Base-by-base conservation (phyloP, 2,329 filamentous ascomycete species). In the Claviceps paspali region DNA sequence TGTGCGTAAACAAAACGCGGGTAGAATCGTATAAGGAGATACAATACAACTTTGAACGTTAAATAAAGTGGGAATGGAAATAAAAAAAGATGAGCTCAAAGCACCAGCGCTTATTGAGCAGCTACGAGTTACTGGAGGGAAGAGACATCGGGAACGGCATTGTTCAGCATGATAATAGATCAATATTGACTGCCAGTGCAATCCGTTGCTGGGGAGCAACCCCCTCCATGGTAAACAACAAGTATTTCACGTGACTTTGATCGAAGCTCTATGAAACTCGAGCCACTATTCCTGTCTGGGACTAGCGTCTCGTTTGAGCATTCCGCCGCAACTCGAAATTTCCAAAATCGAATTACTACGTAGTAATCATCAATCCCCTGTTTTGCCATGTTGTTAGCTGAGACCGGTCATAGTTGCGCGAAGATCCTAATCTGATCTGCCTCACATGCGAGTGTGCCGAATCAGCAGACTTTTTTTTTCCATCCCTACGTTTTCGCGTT, bases 151-250 rank as follows among this genome's bases (percentile, higher is more conserved):
- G 49, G 35, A 36, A 45, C 46, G 15, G 7, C 24, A 36, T 31
- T 21, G 22, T 28, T 31, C 4, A 19, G 29, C 21, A 18, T 38
- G 28, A 26, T 10, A 22, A 26, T 15, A 33, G 30, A 32, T 27
- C 18, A 21, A 18, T 12, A 23, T 22, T 39, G 33, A 36, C 44
- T 39, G 43, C 42, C 30, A 41, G 29, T 18, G 35, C 45, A 27
- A 19, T 17, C 11, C 43, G 52, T 54, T 54, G 52, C 52, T 43
- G 40, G 44, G 52, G 49, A 40, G 42, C 35, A 40, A 30, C 32
- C 43, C 6, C 40, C 41, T 33, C 33, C 39, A 14, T 50, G 52
- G 51, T 53, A 54, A 54, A 54, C 50, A 54, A n/a, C 43, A 37
- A 15, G n/a, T 14, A 2, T 11, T 9, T 2, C 48, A 49, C 47